Base-by-base conservation (phyloP, 768 basidiomycete species). In the Tremella mesenterica region DNA sequence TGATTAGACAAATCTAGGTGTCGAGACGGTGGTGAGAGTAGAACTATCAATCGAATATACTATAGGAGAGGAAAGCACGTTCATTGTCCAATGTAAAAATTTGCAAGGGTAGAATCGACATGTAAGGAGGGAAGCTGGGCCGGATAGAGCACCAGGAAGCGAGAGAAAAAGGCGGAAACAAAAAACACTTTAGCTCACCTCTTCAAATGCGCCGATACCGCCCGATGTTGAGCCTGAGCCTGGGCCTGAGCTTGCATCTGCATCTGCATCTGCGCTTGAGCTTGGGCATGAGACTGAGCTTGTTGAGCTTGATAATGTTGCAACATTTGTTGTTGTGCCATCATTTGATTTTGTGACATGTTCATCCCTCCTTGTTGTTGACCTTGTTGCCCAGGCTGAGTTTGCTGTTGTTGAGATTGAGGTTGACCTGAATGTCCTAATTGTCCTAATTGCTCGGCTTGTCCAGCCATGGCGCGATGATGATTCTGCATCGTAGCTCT, bases 401-500 rank as follows among this genome's bases (percentile, higher is more conserved):
- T 28, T 47, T 47, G 48, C 18, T 49, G 48, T 18, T 46, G 44
- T 36, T 55, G 54, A 10, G 48, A 34, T 47, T 55, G 54, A 25
- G 52, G 44, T 25, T 47, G 31, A 30, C 27, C 38, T 27, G 26
- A 28, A 8, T 21, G 20, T 14, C 30, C 25, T 6, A 9, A 13
- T 28, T 47, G 45, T 20, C 13, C n/a, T n/a, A n/a, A n/a, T n/a
- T 56, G 54, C 44, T 56, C 18, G 21, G 46, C 9, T 23, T 30
- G n/a, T 12, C 25, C 25, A 14, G 16, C 52, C 60, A 65, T 63
- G 7, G 57, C 57, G 20, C 62, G 44, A 4, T 64, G 59, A 38
- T 65, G 64, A 41, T 63, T 49, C 48, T 69, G 64, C 26, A 27
- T 26, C 46, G 64, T 34, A 44, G 44, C 20, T 28, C 56, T 31